Conservation (phyloP, 1,284 basidiomycete genomes). For the Papiliotrema flavescens region DNA sequence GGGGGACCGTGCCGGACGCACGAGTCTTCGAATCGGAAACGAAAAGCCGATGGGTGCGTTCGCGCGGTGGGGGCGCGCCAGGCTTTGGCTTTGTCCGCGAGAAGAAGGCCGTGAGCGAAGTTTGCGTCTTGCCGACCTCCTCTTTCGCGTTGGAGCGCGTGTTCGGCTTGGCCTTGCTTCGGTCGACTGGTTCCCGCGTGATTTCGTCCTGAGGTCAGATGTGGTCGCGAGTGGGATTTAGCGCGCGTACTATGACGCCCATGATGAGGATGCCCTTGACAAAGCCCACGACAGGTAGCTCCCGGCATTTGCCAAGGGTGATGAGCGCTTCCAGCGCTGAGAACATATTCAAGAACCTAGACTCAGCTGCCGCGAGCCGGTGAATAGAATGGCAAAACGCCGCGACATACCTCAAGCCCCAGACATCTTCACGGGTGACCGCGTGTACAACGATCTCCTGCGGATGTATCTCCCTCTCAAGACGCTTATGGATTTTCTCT, state of each 20-base stretch:
- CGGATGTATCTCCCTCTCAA: conserved; percentile 70
- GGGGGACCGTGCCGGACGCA: conserved; percentile 56
- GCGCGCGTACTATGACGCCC: conserved; percentile 61
- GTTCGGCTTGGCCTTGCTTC: conserved; percentile 24
- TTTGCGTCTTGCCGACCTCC: conserved; percentile 22
- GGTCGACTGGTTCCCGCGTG: conserved; percentile 40
- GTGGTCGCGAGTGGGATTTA: not conserved
- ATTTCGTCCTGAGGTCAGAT: conserved; percentile 55
- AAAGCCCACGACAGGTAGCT: conserved; percentile 69
- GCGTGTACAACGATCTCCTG: conserved; percentile 57
- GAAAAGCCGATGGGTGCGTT: conserved; percentile 50
- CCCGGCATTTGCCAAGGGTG: conserved; percentile 57
- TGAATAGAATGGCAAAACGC: too few species aligned
- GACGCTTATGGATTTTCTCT: conserved; percentile 65
- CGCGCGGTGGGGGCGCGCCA: not conserved
- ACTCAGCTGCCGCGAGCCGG: not conserved
- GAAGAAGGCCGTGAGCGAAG: conserved; percentile 35
- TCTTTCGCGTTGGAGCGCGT: conserved; percentile 11
- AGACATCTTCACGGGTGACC: conserved; percentile 61
- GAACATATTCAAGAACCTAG: conserved; percentile 64
- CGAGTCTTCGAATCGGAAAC: conserved; percentile 77
- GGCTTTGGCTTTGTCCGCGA: conserved; percentile 20
- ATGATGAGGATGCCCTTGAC: conserved; percentile 57
- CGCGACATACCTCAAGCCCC: conserved; percentile 57
- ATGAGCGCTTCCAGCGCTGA: conserved; percentile 56